Evolutionary conservation across 1,284 basidiomycete genomes (phyloP).

Genomic region (Trichosporon asahii): DNA sequence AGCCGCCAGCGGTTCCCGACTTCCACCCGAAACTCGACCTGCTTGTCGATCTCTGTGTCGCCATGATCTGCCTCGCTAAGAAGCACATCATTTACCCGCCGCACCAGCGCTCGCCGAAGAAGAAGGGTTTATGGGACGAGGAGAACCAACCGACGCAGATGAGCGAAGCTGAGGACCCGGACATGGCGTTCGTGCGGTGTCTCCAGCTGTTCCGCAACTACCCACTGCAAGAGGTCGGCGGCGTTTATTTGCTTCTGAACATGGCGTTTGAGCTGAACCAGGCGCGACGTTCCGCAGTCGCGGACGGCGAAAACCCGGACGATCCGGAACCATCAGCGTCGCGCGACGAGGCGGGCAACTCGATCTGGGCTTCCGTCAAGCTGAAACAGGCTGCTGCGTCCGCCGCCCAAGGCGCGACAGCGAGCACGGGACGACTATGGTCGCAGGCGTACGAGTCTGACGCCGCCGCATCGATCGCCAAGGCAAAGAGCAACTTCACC

Average conservation of each 20-base stretch:
- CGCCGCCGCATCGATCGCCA: constrained; percentile 29
- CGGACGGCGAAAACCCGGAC: constrained; percentile 34
- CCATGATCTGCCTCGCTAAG: constrained; percentile 42
- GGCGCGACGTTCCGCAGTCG: constrained; percentile 26
- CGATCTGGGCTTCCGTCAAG: constrained; percentile 20
- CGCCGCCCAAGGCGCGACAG: constrained; percentile 13
- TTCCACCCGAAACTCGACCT: constrained; percentile 40
- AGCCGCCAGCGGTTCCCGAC: constrained; percentile 29
- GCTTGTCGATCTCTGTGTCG: constrained; percentile 41
- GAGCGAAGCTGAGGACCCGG: constrained; percentile 27
- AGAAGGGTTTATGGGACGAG: constrained; percentile 20
- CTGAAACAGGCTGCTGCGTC: constrained; percentile 11
- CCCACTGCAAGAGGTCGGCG: constrained; percentile 35
- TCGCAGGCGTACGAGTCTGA: constrained; percentile 29
- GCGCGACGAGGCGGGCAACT: constrained; percentile 13
- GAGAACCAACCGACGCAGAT: constrained; percentile 12
- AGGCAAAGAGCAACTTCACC: constrained; percentile 28
- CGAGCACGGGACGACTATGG: constrained; percentile 20
- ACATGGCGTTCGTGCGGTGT: constrained; percentile 31
- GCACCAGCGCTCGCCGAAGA: constrained; percentile 8
- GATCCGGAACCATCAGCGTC: constrained; percentile 19
- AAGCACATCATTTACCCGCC: constrained; percentile 22
- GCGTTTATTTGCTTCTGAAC: constrained; percentile 29
- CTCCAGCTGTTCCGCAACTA: constrained; percentile 34
- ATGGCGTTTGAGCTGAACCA: constrained; percentile 37